Conservation (phyloP, 129 eudicot species). For the Pulicaria dysenterica region DNA sequence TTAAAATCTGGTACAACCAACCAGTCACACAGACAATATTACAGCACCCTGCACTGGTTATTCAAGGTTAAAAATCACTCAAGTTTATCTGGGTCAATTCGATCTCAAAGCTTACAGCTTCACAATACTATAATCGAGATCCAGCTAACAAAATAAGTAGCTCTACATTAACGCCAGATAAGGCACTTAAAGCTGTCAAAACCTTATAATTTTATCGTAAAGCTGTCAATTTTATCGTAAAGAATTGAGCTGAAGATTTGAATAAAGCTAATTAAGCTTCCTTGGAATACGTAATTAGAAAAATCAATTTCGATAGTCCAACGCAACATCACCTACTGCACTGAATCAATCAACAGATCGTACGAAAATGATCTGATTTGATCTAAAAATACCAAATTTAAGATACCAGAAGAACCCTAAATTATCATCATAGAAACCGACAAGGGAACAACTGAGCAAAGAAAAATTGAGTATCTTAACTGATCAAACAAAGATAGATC, state of each 20-base stretch:
- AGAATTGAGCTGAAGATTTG: neutral
- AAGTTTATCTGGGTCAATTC: neutral
- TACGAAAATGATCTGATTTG: conserved; percentile 20
- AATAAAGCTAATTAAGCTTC: neutral
- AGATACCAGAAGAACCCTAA: conserved; percentile 19
- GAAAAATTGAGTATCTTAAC: neutral
- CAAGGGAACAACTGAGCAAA: conserved; percentile 1
- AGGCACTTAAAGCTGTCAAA: conserved; percentile 9
- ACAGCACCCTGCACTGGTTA: neutral
- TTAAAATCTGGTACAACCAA: neutral
- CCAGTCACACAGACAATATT: neutral
- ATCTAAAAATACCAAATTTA: conserved; percentile 14
- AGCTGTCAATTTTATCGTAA: no score
- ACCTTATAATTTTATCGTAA: no score
- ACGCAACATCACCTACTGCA: neutral
- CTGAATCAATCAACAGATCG: conserved; percentile 14
- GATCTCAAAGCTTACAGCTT: conserved; percentile 8
- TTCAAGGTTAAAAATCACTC: neutral
- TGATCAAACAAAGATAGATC: conserved; percentile 28
- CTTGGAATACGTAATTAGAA: neutral
- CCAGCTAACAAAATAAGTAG: neutral
- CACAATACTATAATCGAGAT: neutral
- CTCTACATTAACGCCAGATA: conserved; percentile 6
- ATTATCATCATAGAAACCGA: conserved; percentile 7
- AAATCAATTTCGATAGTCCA: conserved; percentile 1